Evolutionary conservation across 2,329 filamentous ascomycete genomes (phyloP).

Genomic region (Colletotrichum lini): DNA sequence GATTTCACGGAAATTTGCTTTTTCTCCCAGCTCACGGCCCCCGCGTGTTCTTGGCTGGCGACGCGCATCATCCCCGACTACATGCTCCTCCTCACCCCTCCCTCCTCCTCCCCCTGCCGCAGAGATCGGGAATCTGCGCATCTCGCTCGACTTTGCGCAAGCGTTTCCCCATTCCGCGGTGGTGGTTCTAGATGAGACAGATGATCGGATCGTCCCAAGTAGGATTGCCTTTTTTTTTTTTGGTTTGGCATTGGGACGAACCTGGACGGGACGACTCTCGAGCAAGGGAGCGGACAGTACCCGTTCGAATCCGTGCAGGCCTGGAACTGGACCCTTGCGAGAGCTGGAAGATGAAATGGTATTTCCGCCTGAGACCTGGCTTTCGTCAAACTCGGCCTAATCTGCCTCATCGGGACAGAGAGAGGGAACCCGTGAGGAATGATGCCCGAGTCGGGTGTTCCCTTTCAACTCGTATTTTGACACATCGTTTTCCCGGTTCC

Average conservation of each 20-base stretch:
- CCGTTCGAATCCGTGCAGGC: not conserved
- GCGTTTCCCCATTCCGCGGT: conserved; percentile 39
- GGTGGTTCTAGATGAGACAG: conserved; percentile 32
- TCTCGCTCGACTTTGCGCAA: conserved; percentile 19
- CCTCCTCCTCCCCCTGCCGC: not conserved
- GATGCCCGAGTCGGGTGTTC: not conserved
- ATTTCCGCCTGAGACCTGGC: conserved; percentile 8
- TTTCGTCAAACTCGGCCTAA: conserved; percentile 4
- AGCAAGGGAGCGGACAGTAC: conserved; percentile 15
- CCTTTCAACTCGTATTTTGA: conserved; percentile 20
- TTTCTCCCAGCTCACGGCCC: conserved; percentile 17
- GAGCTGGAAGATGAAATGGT: not conserved
- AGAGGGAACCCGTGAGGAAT: conserved; percentile 1
- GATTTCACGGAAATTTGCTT: conserved; percentile 21
- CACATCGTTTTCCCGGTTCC: conserved; percentile 2
- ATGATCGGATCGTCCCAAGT: conserved; percentile 17
- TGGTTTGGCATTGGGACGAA: conserved; percentile 2
- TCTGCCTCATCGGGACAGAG: conserved; percentile 1
- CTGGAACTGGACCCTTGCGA: not conserved
- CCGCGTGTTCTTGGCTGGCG: conserved; percentile 30
- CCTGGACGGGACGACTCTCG: conserved; percentile 17
- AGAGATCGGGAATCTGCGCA: conserved; percentile 23
- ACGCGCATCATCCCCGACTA: conserved; percentile 5
- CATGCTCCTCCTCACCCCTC: not conserved
- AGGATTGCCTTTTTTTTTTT: not conserved